phyloP scores from a whole-genome alignment of 495 filamentous ascomycete species.

The Eremomyces bilateralis region DNA sequence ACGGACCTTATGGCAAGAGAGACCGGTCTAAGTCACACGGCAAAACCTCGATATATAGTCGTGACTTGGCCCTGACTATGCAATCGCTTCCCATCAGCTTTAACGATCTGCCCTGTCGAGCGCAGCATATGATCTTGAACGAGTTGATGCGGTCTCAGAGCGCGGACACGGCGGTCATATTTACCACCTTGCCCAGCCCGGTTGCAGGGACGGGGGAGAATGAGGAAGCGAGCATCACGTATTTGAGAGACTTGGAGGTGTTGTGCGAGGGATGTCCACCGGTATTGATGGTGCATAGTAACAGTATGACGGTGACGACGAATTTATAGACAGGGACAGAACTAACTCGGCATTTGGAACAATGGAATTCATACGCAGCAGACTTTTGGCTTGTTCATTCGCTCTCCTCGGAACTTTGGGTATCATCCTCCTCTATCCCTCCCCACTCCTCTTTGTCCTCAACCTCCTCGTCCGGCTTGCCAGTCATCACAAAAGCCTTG shows the following conservation, averaged over 20 bases:
- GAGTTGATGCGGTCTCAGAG: conserved; percentile 56
- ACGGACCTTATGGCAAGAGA: no score
- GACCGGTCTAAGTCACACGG: no score
- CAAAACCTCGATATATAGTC: no score
- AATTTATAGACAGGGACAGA: conserved; percentile 36
- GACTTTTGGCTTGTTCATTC: no score
- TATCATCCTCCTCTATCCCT: no score
- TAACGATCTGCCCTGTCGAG: conserved; percentile 64
- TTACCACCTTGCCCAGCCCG: conserved; percentile 62
- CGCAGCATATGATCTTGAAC: conserved; percentile 70
- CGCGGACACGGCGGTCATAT: conserved; percentile 45
- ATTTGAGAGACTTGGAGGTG: conserved; percentile 58
- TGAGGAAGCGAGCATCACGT: conserved; percentile 44
- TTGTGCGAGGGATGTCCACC: conserved; percentile 46
- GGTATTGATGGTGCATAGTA: conserved; percentile 60
- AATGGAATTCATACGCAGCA: no score
- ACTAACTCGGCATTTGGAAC: no score
- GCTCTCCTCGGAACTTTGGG: no score
- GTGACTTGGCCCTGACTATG: no score
- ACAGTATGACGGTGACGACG: conserved; percentile 81
- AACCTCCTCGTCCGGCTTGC: no score
- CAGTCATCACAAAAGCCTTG: conserved; percentile 50
- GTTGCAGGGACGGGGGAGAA: conserved; percentile 50
- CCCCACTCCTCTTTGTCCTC: no score
- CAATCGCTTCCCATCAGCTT: conserved; percentile 64